Evolutionary conservation across 192 early-diverging fungal genomes (phyloP).

Genomic region (Haplosporangium gracile): DNA sequence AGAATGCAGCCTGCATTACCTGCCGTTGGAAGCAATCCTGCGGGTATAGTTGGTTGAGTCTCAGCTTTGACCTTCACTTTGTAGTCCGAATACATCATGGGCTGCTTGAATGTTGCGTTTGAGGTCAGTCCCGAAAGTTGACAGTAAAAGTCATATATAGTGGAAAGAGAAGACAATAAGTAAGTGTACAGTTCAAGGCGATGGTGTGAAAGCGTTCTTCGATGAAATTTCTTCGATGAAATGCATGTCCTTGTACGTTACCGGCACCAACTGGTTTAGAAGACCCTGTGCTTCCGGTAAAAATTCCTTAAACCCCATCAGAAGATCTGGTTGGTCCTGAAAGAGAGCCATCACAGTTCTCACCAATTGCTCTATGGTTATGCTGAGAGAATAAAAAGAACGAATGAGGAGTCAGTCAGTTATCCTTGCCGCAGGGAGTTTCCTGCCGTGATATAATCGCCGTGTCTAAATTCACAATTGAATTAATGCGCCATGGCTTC

Average conservation of each 20-base stretch:
- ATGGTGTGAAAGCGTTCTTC: not conserved
- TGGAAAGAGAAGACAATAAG: not conserved
- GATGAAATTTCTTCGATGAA: not conserved
- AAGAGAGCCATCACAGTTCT: constrained; percentile 50
- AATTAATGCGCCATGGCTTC: not conserved
- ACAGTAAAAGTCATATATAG: no score
- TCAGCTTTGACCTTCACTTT: constrained; percentile 4
- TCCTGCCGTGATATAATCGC: not conserved
- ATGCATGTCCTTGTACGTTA: not conserved
- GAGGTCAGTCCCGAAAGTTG: not conserved
- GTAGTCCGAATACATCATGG: constrained; percentile 57
- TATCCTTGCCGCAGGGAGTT: not conserved
- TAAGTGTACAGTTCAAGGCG: not conserved
- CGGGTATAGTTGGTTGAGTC: constrained; percentile 17
- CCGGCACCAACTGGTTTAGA: constrained; percentile 46
- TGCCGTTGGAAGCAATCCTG: constrained; percentile 6
- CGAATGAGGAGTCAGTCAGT: not conserved
- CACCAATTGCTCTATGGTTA: constrained; percentile 42
- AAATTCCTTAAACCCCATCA: constrained; percentile 55
- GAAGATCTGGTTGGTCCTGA: constrained; percentile 51
- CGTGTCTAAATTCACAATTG: not conserved
- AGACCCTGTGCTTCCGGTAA: constrained; percentile 46
- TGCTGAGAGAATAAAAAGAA: constrained; percentile 4
- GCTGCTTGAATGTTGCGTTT: constrained; percentile 15
- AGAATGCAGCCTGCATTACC: not conserved